These are phyloP conservation scores for Kuraishia hungarica DNA, from an alignment of 805 yeast species.

Conservation along the genomic window DNA sequence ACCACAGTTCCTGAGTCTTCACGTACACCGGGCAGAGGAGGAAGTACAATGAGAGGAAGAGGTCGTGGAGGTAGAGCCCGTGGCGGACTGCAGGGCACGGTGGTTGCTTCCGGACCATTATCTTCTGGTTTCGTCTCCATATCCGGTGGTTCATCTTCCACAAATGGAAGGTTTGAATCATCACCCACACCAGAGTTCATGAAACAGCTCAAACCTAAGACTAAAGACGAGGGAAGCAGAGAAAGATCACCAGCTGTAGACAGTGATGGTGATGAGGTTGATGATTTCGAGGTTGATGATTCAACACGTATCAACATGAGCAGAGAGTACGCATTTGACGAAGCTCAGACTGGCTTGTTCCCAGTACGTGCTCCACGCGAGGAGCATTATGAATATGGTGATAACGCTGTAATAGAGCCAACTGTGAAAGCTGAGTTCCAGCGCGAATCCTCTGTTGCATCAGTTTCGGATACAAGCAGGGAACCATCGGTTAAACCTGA, in stretches of 20 bases:
- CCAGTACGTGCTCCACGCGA: constrained; percentile 64
- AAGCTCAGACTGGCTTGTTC: constrained; percentile 47
- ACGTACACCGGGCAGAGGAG: constrained; percentile 13
- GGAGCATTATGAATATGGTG: constrained; percentile 29
- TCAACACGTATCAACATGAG: constrained; percentile 54
- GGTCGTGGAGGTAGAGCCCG: constrained; percentile 24
- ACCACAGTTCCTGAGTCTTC: constrained; percentile 11
- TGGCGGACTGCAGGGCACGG: constrained; percentile 9
- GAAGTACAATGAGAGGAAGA: constrained; percentile 25
- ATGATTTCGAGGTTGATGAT: constrained; percentile 16
- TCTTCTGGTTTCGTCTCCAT: constrained; percentile 53
- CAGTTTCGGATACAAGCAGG: constrained; percentile 12
- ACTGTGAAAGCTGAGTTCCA: constrained; percentile 24
- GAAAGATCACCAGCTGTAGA: constrained; percentile 7
- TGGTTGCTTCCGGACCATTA: constrained; percentile 67
- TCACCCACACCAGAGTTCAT: constrained; percentile 35
- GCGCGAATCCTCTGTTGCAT: constrained; percentile 13
- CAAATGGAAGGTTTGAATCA: constrained; percentile 9
- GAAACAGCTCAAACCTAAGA: constrained; percentile 23
- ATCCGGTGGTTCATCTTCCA: constrained; percentile 17
- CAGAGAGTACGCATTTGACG: constrained; percentile 43
- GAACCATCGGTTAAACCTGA: constrained; percentile 15
- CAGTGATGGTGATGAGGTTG: constrained; percentile 29
- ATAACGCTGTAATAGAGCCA: constrained; percentile 16
- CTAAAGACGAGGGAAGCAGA: neutral